Evolutionary conservation across 2,329 filamentous ascomycete species (phyloP).

Genomic region (Claviceps pazoutovae): DNA sequence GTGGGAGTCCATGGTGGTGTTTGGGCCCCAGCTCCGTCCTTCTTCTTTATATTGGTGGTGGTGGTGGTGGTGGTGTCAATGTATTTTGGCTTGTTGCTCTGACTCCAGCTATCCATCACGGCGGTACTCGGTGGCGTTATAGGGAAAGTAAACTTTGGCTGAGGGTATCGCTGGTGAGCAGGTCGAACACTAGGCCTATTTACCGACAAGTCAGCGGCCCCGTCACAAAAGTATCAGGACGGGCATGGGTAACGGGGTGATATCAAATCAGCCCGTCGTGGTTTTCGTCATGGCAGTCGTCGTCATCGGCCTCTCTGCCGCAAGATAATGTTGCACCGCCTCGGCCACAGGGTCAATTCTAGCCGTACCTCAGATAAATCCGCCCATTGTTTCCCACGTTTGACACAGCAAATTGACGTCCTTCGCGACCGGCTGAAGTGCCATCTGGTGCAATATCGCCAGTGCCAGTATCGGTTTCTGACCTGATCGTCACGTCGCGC

Average conservation of each 20-base stretch:
- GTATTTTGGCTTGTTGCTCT: conserved; percentile 18
- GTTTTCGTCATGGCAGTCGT: not conserved
- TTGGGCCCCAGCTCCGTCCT: not conserved
- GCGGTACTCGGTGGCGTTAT: conserved; percentile 43
- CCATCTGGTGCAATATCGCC: conserved; percentile 46
- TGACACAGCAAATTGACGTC: conserved; percentile 62
- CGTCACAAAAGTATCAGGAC: not conserved
- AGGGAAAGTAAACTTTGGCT: conserved; percentile 46
- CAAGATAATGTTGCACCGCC: not conserved
- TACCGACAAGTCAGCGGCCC: conserved; percentile 10
- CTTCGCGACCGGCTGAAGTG: conserved; percentile 46
- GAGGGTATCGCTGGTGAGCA: conserved; percentile 45
- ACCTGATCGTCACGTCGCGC: conserved; percentile 26
- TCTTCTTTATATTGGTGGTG: conserved; percentile 5
- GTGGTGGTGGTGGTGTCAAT: conserved; percentile 4
- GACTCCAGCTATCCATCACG: conserved; percentile 35
- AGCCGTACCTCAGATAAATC: conserved; percentile 62
- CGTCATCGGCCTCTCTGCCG: not conserved
- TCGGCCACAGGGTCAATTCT: not conserved
- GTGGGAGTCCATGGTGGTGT: conserved; percentile 26
- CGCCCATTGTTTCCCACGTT: conserved; percentile 74
- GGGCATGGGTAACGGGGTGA: not conserved
- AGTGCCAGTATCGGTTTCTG: conserved; percentile 40
- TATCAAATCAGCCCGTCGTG: no score
- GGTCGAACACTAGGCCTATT: conserved; percentile 46